Evolutionary conservation across 2,329 filamentous ascomycete genomes (phyloP).

Genomic region (Aspergillus sp.): DNA sequence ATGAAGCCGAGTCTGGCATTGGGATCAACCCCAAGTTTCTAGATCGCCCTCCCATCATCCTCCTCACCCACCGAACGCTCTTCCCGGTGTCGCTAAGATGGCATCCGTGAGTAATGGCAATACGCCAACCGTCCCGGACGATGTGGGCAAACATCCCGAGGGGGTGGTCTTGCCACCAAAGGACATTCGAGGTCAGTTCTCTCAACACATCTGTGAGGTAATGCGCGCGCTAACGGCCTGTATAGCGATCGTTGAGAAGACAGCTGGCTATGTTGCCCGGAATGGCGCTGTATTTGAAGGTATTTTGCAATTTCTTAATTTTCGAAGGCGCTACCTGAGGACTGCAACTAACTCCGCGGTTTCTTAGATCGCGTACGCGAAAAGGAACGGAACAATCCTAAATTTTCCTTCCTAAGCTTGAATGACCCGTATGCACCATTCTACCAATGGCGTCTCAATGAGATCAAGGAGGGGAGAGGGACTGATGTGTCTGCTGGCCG

Average conservation of each 20-base stretch:
- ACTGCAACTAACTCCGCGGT: not conserved
- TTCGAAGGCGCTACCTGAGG: not conserved
- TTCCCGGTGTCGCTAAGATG: conserved; percentile 28
- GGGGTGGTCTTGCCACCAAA: conserved; percentile 83
- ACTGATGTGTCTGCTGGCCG: conserved; percentile 75
- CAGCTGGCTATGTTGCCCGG: conserved; percentile 82
- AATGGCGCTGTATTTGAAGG: conserved; percentile 67
- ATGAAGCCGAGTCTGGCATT: not conserved
- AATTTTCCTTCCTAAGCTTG: conserved; percentile 81
- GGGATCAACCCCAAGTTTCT: not conserved
- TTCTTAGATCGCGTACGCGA: conserved; percentile 70
- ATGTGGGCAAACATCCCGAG: conserved; percentile 74
- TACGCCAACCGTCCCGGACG: conserved; percentile 44
- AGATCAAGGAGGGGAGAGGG: conserved; percentile 81
- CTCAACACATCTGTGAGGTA: not conserved
- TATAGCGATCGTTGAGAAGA: conserved; percentile 79
- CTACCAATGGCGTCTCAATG: conserved; percentile 85
- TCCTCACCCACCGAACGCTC: not conserved
- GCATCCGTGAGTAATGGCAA: conserved; percentile 42
- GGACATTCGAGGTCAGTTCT: conserved; percentile 66
- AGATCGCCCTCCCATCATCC: not conserved
- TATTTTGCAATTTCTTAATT: conserved; percentile 20
- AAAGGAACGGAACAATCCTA: conserved; percentile 80
- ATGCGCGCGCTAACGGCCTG: conserved; percentile 23
- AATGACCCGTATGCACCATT: conserved; percentile 83